A percentile compares a stretch with the other conserved stretches of the same genome.
These are phyloP conservation scores for Selaginella moellendorffii DNA, from an alignment of 75 land plant genomes.

Conservation along the genomic window DNA sequence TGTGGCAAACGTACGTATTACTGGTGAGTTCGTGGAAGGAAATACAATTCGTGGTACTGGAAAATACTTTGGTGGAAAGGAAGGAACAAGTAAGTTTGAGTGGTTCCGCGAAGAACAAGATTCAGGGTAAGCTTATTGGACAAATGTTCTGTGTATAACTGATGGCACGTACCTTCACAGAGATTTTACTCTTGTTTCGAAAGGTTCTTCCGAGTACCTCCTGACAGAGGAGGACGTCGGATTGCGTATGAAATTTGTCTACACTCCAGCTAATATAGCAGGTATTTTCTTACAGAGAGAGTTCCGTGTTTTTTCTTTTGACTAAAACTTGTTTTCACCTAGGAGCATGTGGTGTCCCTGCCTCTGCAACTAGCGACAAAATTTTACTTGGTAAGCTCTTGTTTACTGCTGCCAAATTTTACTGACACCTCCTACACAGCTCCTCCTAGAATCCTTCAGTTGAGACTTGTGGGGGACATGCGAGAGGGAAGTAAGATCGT, in stretches of 20 bases:
- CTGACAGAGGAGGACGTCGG: slow-evolving; percentile 79
- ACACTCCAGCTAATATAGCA: slow-evolving; percentile 68
- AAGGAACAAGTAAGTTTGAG: slow-evolving; percentile 90
- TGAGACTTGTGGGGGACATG: slow-evolving; percentile 75
- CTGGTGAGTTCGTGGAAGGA: slow-evolving; percentile 71
- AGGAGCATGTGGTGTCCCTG: slow-evolving; percentile 70
- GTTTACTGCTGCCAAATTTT: background rate
- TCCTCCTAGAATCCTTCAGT: slow-evolving; percentile 59
- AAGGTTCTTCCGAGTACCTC: slow-evolving; percentile 61
- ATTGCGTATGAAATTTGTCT: slow-evolving; percentile 45
- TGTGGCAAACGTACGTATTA: slow-evolving; percentile 50
- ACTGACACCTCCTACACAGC: slow-evolving; percentile 27
- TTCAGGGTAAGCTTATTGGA: slow-evolving; percentile 37
- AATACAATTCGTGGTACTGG: slow-evolving; percentile 55
- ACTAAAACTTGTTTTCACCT: slow-evolving; percentile 1
- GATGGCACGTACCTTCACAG: slow-evolving; percentile 26
- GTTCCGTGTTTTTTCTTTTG: background rate
- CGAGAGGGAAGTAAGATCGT: slow-evolving; percentile 79
- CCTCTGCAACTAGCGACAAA: slow-evolving; percentile 26
- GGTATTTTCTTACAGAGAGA: slow-evolving; percentile 26
- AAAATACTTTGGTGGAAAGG: slow-evolving; percentile 81
- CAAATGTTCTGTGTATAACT: background rate
- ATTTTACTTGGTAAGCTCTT: slow-evolving; percentile 46
- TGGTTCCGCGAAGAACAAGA: slow-evolving; percentile 64
- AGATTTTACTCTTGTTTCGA: slow-evolving; percentile 42